Evolutionary conservation across 352 stramenopile species (phyloP), one percentile per base, ranked within the genome.

Genomic region (Globisporangium ultimum): DNA sequence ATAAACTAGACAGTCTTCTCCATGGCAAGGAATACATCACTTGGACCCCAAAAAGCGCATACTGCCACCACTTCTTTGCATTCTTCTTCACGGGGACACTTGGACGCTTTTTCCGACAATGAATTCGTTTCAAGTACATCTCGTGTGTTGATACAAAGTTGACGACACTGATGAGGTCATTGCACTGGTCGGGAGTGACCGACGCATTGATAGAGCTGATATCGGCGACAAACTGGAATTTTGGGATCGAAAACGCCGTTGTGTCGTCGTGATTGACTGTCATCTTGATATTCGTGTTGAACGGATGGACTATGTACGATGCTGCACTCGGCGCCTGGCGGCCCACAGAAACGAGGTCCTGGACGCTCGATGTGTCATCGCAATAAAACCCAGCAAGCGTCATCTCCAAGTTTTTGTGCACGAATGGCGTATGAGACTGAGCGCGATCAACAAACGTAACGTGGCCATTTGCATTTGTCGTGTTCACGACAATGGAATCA

Each of bases 131-230:
- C 24, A 95, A 70, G 63, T 91, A 93, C 61, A 83, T 73, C 41
- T 95, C 85, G 52, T 95, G 84, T 0, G 74, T 80, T 11, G 80
- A 87, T n/a, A 95, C 60, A 43, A 83, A 95, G 56, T 91, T 85
- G 41, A 88, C 65, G 20, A 88, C 74, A n/a, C 73, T 80, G 32
- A 91, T 80, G 20, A 95, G 54, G 49, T 90, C 86, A 24, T 88
- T 92, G 65, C 86, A 93, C 41, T 95, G 84, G 3, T 71, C 63
- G 8, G 81, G 76, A 0, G 77, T 91, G 53, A 95, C 72, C 0
- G 69, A 84, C 11, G 80, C 72, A 20, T 76, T 53, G 53, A 94
- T 83, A 11, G 84, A 87, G 47, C 75, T 74, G 43, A 90, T 88
- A 36, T 91, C 80, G 0, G 71, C 74, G 8, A 83, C 72, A 56